Base-by-base conservation (phyloP, 805 yeast species). In the Yarrowia sp. region DNA sequence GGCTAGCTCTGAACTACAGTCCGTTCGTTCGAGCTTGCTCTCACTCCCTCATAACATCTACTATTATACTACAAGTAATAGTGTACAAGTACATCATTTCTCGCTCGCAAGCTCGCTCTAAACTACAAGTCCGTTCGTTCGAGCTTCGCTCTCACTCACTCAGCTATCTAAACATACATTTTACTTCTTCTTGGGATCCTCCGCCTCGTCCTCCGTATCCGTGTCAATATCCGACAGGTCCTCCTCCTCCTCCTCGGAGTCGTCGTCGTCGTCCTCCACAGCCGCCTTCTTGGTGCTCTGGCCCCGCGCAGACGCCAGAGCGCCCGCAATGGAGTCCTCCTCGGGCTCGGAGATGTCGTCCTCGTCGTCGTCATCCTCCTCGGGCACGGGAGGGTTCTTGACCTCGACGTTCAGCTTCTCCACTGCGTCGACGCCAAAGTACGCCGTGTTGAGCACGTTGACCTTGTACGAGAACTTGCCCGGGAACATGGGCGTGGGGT, bases 341-440 rank as follows among this genome's bases (percentile, higher is more conserved):
- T 83, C 88, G 2, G 90, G 87, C 61, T 84, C 89, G 38, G 87
- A 84, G 60, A 86, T 83, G 61, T 81, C 89, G 13, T 70, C 73
- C 14, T 77, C 81, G n/a, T 72, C 76, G 8, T 71, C 65, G n/a
- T 62, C n/a, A n/a, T n/a, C 63, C 0, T 35, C 65, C 14, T 64
- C 55, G 12, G 85, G 81, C 16, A 35, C 27, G 32, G 16, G 32
- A 32, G 85, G 81, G 21, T 82, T 79, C 67, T 81, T 78, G 33
- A 92, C 96, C n/a, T 81, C 77, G 86, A 92, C 81, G 22, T 76
- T 76, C 51, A 90, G 74, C 9, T 92, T 87, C 64, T 86, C 80
- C 66, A 86, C 90, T 22, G 90, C 72, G 71, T 93, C 97, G 18
- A 83, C 75, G 6, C 97, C 96, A 72, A 89, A 90, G 72, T 90